Conservation (phyloP, 257 asterid species). For the Nicotiana tabacum region DNA sequence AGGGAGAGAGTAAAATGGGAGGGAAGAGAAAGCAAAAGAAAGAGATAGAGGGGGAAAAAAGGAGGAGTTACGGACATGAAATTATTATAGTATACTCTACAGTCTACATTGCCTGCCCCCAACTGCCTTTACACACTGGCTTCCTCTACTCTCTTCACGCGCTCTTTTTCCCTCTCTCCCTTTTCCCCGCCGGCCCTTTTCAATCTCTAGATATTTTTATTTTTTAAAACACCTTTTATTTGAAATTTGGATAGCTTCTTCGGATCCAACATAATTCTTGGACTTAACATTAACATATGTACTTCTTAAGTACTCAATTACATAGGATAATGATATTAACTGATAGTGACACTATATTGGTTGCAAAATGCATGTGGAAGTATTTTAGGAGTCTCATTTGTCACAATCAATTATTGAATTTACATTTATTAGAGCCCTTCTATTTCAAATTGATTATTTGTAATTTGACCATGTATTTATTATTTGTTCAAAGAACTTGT, state of each 20-base stretch:
- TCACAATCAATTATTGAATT: neutral
- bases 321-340: neutral
- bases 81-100: neutral
- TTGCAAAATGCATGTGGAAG: neutral
- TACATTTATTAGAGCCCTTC: neutral
- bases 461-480: neutral
- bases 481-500: neutral
- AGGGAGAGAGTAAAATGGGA: constrained; percentile 17
- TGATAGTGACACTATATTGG: neutral
- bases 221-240: no score
- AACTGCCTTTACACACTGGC: constrained; percentile 9
- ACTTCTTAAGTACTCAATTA: neutral
- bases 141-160: constrained; percentile 6
- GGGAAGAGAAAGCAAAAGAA: constrained; percentile 28
- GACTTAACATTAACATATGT: neutral
- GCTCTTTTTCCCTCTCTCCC: neutral
- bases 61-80: neutral
- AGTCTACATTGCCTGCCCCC: neutral
- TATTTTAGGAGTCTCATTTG: neutral
- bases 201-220: neutral
- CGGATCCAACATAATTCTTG: neutral
- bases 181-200: neutral
- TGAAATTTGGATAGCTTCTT: no score
- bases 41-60: constrained; percentile 15
- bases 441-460: neutral